A percentile compares a stretch with the other conserved stretches of the same genome.
phyloP scores from a whole-genome alignment of 2,329 filamentous ascomycete species.

The Pyrenophora seminiperda region DNA sequence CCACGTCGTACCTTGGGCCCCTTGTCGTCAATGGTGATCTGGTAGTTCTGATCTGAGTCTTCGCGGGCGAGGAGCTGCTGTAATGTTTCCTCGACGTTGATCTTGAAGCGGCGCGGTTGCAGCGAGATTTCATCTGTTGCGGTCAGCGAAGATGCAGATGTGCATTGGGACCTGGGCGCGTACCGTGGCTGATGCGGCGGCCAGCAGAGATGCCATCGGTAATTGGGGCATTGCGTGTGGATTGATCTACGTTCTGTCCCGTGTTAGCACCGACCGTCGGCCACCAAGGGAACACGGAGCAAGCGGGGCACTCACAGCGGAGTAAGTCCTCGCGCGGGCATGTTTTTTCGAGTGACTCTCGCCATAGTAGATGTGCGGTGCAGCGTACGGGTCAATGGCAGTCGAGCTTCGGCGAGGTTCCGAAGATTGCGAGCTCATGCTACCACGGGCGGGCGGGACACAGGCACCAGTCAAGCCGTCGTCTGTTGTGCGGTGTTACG shows the following conservation, averaged over 20 bases:
- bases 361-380: constrained; percentile 65
- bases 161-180: constrained; percentile 12
- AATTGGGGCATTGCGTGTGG: constrained; percentile 39
- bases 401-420: constrained; percentile 50
- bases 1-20: constrained; percentile 76
- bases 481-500: constrained; percentile 2
- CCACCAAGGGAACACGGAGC: background rate
- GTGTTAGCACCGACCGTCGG: constrained; percentile 18
- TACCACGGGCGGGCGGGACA: constrained; percentile 28
- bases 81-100: constrained; percentile 84
- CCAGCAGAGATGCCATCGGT: constrained; percentile 35
- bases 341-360: constrained; percentile 55
- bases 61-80: constrained; percentile 80
- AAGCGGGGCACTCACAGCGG: constrained; percentile 54
- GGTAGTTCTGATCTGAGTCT: constrained; percentile 91
- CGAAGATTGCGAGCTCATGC: constrained; percentile 50
- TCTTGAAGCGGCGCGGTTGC: constrained; percentile 77
- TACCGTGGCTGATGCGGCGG: constrained; percentile 48
- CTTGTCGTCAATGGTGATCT: constrained; percentile 96
- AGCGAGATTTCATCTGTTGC: constrained; percentile 71
- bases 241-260: constrained; percentile 36
- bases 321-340: constrained; percentile 59
- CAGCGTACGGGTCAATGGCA: constrained; percentile 60
- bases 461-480: constrained; percentile 16
- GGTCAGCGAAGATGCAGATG: constrained; percentile 12